Percentiles rank a stretch among this genome's conserved stretches.
Conservation (phyloP, 2,329 filamentous ascomycete species). For the Lachnellula subtilissima region DNA sequence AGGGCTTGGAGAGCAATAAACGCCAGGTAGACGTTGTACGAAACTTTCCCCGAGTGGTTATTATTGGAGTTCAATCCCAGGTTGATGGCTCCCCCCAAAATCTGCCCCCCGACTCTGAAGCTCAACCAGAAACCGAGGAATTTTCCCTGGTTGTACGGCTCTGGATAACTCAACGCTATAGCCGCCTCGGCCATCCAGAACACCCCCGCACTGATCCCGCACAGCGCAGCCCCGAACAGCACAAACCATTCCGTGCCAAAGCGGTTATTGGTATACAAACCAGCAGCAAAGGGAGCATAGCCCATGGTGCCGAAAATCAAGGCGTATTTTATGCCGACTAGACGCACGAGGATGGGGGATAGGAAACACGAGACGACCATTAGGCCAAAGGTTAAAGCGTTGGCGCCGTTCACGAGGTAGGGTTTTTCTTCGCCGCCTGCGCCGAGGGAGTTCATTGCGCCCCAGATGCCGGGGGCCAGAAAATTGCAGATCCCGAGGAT, state of each 20-base stretch:
- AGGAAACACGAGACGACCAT: constrained; percentile 70
- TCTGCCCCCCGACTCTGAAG: constrained; percentile 56
- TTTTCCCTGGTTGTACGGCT: constrained; percentile 61
- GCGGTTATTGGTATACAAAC: constrained; percentile 67
- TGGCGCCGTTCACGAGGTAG: constrained; percentile 61
- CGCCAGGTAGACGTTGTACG: constrained; percentile 62
- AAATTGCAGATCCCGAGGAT: constrained; percentile 69
- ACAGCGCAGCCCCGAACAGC: constrained; percentile 44
- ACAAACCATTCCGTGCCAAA: constrained; percentile 66
- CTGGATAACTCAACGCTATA: constrained; percentile 67
- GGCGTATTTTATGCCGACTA: constrained; percentile 66
- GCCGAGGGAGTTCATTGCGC: constrained; percentile 67
- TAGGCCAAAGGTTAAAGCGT: constrained; percentile 65
- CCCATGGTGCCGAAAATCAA: constrained; percentile 69
- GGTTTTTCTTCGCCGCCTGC: constrained; percentile 63
- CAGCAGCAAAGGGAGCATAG: constrained; percentile 67
- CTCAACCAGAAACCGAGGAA: constrained; percentile 65
- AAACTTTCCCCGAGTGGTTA: constrained; percentile 57
- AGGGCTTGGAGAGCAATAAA: constrained; percentile 67
- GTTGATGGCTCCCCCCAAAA: constrained; percentile 68
- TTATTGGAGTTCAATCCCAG: constrained; percentile 58
- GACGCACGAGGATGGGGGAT: constrained; percentile 57
- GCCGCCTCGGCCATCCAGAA: constrained; percentile 75
- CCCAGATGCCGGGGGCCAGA: constrained; percentile 67
- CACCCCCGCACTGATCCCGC: constrained; percentile 49